A percentile compares a stretch with the other conserved stretches of the same genome.
These are phyloP conservation scores for Candida gorgasii DNA, from an alignment of 805 yeast genomes.

Conservation along the genomic window DNA sequence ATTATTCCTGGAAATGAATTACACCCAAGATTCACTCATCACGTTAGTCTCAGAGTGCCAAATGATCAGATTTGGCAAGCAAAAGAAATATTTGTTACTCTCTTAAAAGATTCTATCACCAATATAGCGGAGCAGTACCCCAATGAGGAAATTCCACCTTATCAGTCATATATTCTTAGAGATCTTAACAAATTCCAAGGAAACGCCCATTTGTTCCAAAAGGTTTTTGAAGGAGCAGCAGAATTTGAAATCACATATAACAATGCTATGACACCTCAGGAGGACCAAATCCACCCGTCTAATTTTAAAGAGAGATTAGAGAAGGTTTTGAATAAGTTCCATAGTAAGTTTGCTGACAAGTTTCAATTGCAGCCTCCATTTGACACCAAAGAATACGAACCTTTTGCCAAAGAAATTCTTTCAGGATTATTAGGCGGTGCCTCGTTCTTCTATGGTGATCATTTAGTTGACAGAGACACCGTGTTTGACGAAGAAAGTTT, in stretches of 20 bases:
- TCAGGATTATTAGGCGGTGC: conserved; percentile 89
- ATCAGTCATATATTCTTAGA: conserved; percentile 54
- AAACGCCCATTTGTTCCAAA: conserved; percentile 77
- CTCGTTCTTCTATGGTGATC: conserved; percentile 83
- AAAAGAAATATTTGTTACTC: conserved; percentile 66
- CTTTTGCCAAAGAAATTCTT: conserved; percentile 74
- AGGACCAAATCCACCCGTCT: conserved; percentile 38
- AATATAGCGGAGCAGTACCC: conserved; percentile 31
- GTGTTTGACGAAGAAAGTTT: conserved; percentile 69
- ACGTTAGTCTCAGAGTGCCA: conserved; percentile 69
- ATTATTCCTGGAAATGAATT: conserved; percentile 22
- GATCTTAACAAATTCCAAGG: conserved; percentile 66
- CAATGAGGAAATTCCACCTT: conserved; percentile 40
- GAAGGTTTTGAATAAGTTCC: conserved; percentile 38
- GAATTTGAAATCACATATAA: conserved; percentile 73
- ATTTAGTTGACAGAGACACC: conserved; percentile 73
- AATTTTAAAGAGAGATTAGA: conserved; percentile 39
- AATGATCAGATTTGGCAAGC: conserved; percentile 76
- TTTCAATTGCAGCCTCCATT: conserved; percentile 61
- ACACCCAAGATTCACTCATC: conserved; percentile 64
- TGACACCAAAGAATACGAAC: conserved; percentile 37
- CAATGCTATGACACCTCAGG: conserved; percentile 38
- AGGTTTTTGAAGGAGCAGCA: conserved; percentile 68
- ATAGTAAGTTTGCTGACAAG: conserved; percentile 50
- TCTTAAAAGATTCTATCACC: conserved; percentile 70